Evolutionary conservation across 2,329 filamentous ascomycete species (phyloP), one percentile per base, ranked within the genome.

Genomic region (Apiospora sp.): DNA sequence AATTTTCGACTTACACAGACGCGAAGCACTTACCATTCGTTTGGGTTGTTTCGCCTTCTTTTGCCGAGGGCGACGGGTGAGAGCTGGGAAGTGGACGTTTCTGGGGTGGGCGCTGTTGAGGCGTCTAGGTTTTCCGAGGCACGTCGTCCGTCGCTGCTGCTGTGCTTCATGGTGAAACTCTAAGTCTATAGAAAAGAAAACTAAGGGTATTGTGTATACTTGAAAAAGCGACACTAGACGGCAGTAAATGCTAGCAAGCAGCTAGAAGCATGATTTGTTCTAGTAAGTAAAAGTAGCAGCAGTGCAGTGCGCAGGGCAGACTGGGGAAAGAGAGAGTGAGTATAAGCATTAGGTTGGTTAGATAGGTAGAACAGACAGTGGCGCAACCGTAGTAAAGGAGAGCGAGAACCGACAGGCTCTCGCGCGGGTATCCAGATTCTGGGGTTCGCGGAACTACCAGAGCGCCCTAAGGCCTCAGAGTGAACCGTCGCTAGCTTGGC

Each of bases 371-470:
- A 41, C 34, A 41, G 58, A 41, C 37, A 8, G 37, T 41, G 58
- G 58, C 14, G 58, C 67, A 44, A 69, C 37, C 44, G 27, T 34
- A n/a, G 27, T 34, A n/a, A 69, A 37, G 48, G 37, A 58, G 46
- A 70, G 68, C 68, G 68, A 70, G 48, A 70, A 70, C 68, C 68
- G 68, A 58, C 68, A 58, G 68, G 68, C 68, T 70, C 68, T 70
- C 68, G 68, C 68, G 68, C 48, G 34, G 13, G 68, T n/a, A 51
- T 19, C 46, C 68, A 51, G 48, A 70, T 51, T 70, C 68, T 70
- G 68, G 68, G 68, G 68, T 49, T 64, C 58, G 58, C 58, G 58
- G 58, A 22, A 41, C 58, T 64, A 64, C 58, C 34, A 64, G 54
- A 37, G 6, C 58, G 30, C 58, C 58, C 58, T 64, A 64, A 64